These are phyloP conservation scores for Chrysoporthe austroafricana DNA, from an alignment of 2,329 filamentous ascomycete genomes.

Conservation along the genomic window DNA sequence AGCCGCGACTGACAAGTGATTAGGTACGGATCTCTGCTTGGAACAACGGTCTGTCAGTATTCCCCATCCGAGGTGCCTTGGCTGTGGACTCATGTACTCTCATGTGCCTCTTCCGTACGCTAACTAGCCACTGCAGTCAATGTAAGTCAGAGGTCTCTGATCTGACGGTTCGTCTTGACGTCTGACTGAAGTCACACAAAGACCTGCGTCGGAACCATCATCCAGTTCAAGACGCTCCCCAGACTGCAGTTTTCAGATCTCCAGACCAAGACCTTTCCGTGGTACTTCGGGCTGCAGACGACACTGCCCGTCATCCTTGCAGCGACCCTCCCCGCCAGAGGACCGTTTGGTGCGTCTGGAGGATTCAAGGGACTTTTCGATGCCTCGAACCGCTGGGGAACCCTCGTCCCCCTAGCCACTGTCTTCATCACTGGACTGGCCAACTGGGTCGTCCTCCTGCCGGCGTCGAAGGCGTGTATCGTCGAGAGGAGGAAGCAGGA, in stretches of 20 bases:
- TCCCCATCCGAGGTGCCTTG: neutral
- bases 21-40: slow-evolving; percentile 87
- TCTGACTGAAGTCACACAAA: slow-evolving; percentile 38
- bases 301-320: slow-evolving; percentile 72
- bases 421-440: slow-evolving; percentile 72
- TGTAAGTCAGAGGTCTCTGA: slow-evolving; percentile 7
- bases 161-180: neutral
- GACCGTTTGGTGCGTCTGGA: slow-evolving; percentile 49
- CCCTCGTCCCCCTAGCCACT: slow-evolving; percentile 69
- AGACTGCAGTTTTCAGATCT: slow-evolving; percentile 80
- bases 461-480: slow-evolving; percentile 76
- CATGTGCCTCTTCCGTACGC: neutral
- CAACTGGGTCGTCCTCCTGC: slow-evolving; percentile 75
- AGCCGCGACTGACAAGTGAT: slow-evolving; percentile 24
- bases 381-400: slow-evolving; percentile 63
- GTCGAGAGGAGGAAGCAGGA: slow-evolving; percentile 79
- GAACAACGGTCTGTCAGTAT: slow-evolving; percentile 81
- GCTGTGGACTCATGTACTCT: neutral
- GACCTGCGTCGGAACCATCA: slow-evolving; percentile 76
- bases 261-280: slow-evolving; percentile 80
- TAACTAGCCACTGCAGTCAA: slow-evolving; percentile 22
- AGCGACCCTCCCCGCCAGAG: slow-evolving; percentile 74
- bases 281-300: slow-evolving; percentile 87
- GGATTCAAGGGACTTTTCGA: slow-evolving; percentile 62
- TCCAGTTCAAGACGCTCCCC: slow-evolving; percentile 77